Percentiles rank a stretch among this genome's conserved stretches.
Evolutionary conservation across 2,329 filamentous ascomycete genomes (phyloP).

Genomic region (Penicillium sp.): DNA sequence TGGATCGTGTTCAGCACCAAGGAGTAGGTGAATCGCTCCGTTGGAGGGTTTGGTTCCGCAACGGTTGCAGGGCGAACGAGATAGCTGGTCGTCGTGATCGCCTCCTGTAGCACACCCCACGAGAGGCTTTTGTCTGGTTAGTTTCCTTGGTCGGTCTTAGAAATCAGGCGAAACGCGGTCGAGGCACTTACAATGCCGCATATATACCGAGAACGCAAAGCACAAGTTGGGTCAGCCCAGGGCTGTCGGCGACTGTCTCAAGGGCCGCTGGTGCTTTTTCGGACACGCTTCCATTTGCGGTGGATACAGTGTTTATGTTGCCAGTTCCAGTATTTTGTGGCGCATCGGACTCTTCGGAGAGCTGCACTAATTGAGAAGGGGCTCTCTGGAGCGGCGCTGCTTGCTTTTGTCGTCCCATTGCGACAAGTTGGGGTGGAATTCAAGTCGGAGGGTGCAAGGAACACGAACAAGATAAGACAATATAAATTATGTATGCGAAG

Average conservation of each 20-base stretch:
- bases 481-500: neutral
- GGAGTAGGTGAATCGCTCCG: conserved; percentile 83
- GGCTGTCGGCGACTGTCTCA: conserved; percentile 36
- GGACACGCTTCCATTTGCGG: conserved; percentile 21
- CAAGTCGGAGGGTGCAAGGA: neutral
- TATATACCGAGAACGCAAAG: conserved; percentile 95
- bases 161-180: neutral
- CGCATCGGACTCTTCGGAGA: conserved; percentile 32
- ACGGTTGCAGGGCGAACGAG: conserved; percentile 56
- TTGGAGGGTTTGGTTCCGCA: conserved; percentile 36
- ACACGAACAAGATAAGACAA: neutral
- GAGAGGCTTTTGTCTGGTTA: conserved; percentile 62
- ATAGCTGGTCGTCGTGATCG: conserved; percentile 90
- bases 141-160: neutral
- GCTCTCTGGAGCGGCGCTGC: conserved; percentile 62
- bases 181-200: conserved; percentile 73
- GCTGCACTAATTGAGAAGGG: conserved; percentile 61
- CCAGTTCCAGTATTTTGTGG: conserved; percentile 33
- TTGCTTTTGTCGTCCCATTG: conserved; percentile 72
- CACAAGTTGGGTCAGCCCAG: conserved; percentile 71
- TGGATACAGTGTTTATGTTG: conserved; percentile 13
- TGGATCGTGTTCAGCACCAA: conserved; percentile 97
- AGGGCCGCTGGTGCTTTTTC: conserved; percentile 21
- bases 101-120: conserved; percentile 95
- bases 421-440: neutral